A percentile compares a stretch with the other conserved stretches of the same genome.
phyloP scores from a whole-genome alignment of 805 yeast species.

The Myxozyma sirexii region DNA sequence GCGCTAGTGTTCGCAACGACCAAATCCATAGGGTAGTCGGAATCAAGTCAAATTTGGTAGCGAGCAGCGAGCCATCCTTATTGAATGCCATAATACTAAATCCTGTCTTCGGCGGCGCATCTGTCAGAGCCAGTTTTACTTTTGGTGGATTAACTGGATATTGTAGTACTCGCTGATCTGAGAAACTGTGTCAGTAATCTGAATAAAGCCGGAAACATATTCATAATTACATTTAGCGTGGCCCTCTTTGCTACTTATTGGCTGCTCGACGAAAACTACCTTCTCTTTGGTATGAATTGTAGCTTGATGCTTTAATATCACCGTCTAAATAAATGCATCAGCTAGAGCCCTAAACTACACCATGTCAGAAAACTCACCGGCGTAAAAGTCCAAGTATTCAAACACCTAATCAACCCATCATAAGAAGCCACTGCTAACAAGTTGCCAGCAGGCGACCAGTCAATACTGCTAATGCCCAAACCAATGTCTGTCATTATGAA shows the following conservation, averaged over 20 bases:
- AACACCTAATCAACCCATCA: conserved; percentile 27
- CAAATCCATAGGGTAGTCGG: conserved; percentile 34
- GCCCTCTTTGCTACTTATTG: conserved; percentile 11
- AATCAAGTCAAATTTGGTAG: conserved; percentile 21
- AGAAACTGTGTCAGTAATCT: neutral
- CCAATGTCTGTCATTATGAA: conserved; percentile 12
- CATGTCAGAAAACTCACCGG: conserved; percentile 18
- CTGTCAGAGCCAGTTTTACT: conserved; percentile 8
- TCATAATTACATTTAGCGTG: conserved; percentile 20
- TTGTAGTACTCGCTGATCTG: conserved; percentile 15
- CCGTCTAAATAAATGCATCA: conserved; percentile 4
- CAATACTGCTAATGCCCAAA: conserved; percentile 26
- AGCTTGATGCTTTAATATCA: conserved; percentile 15
- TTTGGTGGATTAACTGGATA: conserved; percentile 25
- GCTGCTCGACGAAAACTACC: conserved; percentile 28
- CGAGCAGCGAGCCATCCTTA: conserved; percentile 28
- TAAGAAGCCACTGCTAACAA: conserved; percentile 27
- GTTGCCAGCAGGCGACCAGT: conserved; percentile 29
- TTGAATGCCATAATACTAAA: conserved; percentile 23
- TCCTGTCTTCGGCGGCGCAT: conserved; percentile 29
- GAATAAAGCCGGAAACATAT: neutral
- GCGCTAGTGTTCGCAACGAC: conserved; percentile 21
- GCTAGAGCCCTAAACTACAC: neutral
- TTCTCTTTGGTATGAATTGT: conserved; percentile 9
- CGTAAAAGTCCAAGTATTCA: conserved; percentile 30